Conservation (phyloP, 73 alveolate genomes). For the Paramecium sexaurelia region DNA sequence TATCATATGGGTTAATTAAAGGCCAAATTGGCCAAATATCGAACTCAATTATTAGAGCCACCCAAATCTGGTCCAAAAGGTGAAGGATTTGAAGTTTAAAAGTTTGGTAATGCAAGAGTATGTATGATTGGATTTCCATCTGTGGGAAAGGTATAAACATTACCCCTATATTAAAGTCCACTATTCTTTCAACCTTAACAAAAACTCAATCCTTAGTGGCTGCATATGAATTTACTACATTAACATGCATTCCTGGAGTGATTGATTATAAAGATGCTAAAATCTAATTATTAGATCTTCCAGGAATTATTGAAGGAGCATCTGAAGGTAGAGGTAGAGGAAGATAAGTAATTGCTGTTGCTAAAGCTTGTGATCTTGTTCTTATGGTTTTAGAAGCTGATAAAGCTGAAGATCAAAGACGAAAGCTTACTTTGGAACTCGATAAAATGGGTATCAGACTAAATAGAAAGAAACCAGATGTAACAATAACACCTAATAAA, state of each 20-base stretch:
- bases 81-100: slow-evolving; percentile 99
- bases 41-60: slow-evolving; percentile 91
- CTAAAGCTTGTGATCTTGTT: slow-evolving; percentile 98
- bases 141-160: slow-evolving; percentile 54
- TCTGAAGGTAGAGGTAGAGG: slow-evolving; percentile 99
- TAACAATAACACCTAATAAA: slow-evolving; percentile 86
- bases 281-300: slow-evolving; percentile 98
- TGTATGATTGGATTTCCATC: slow-evolving; percentile 98
- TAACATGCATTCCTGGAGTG: slow-evolving; percentile 99
- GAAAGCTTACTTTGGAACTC: slow-evolving; percentile 92
- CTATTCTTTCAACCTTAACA: slow-evolving; percentile 95
- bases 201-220: slow-evolving; percentile 98
- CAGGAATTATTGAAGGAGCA: slow-evolving; percentile 99
- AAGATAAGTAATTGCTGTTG: slow-evolving; percentile 99
- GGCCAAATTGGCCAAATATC: slow-evolving; percentile 85
- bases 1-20: slow-evolving; percentile 97
- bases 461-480: slow-evolving; percentile 95
- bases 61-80: slow-evolving; percentile 94
- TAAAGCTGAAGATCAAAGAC: slow-evolving; percentile 97
- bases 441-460: slow-evolving; percentile 99
- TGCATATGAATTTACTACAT: slow-evolving; percentile 99
- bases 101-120: slow-evolving; percentile 99
- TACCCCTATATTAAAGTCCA: slow-evolving; percentile 86
- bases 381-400: slow-evolving; percentile 99
- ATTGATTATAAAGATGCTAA: slow-evolving; percentile 96